Evolutionary conservation across 2,329 filamentous ascomycete species (phyloP).

Genomic region (Emergomyces africanus): DNA sequence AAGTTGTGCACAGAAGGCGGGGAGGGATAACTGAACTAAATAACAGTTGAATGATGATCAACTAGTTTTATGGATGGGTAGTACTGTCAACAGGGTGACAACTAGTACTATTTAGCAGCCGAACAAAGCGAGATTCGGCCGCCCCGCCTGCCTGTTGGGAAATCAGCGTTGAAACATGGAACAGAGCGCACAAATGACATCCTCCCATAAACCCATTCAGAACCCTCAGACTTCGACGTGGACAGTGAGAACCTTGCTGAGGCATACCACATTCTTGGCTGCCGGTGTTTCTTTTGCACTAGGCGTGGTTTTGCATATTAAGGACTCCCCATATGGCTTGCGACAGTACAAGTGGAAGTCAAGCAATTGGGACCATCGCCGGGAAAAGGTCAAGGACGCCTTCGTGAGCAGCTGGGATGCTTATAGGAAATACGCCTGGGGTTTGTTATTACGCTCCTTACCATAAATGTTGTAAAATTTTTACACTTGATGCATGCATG

Average conservation of each 20-base stretch:
- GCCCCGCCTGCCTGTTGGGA: neutral
- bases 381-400: constrained; percentile 76
- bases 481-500: constrained; percentile 13
- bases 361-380: constrained; percentile 63
- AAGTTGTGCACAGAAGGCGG: no score
- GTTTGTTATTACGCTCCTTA: constrained; percentile 36
- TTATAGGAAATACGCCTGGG: constrained; percentile 90
- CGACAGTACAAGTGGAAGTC: constrained; percentile 9
- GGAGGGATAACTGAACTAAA: no score
- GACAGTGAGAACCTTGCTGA: neutral
- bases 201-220: neutral
- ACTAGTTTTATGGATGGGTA: no score
- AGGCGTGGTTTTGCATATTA: neutral
- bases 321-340: neutral
- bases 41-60: no score
- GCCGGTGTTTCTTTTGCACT: neutral
- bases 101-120: no score
- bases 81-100: no score
- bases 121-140: neutral
- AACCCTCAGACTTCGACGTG: neutral
- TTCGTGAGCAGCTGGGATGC: constrained; percentile 88
- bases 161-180: neutral
- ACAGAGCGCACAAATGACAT: neutral
- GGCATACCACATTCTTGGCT: neutral
- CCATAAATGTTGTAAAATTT: neutral